phyloP scores from a whole-genome alignment of 2,329 filamentous ascomycete species.

The Colletotrichum orbiculare region DNA sequence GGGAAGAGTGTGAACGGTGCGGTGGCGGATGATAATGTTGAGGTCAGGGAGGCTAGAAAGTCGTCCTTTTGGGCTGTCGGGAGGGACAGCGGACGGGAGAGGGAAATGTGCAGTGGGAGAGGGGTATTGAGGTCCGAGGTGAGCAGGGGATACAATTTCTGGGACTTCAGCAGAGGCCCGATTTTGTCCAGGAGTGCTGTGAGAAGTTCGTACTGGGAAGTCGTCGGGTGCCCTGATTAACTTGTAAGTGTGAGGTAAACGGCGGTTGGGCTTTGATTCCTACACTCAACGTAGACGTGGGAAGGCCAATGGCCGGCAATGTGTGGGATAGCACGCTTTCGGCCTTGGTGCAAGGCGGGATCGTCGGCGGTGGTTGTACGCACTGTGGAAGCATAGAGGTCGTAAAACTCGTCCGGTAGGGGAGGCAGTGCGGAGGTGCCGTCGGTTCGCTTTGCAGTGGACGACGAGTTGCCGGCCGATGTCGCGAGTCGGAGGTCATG shows the following conservation, averaged over 20 bases:
- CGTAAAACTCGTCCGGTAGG: conserved; percentile 83
- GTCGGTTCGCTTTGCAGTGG: not conserved
- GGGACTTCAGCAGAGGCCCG: conserved; percentile 43
- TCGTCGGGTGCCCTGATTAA: conserved; percentile 64
- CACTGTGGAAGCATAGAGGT: conserved; percentile 87
- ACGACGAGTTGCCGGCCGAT: not conserved
- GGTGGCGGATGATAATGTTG: conserved; percentile 51
- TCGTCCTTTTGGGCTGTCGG: conserved; percentile 75
- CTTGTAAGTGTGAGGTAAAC: conserved; percentile 13
- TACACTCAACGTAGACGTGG: conserved; percentile 94
- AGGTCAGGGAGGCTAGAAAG: conserved; percentile 70
- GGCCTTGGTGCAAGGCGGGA: conserved; percentile 85
- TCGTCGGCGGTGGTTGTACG: conserved; percentile 84
- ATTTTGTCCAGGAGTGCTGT: conserved; percentile 53
- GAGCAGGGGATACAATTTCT: conserved; percentile 74
- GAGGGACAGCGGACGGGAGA: conserved; percentile 85
- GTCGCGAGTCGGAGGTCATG: not conserved
- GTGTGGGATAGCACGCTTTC: conserved; percentile 85
- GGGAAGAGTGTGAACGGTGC: conserved; percentile 52
- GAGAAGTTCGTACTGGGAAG: conserved; percentile 60
- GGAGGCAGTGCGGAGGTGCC: conserved; percentile 67
- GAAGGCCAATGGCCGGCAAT: conserved; percentile 91
- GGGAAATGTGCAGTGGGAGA: conserved; percentile 87
- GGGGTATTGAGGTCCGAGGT: conserved; percentile 81
- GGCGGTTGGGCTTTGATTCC: conserved; percentile 43